Evolutionary conservation across 129 eudicot genomes (phyloP).

Genomic region (Lactuca saligna): DNA sequence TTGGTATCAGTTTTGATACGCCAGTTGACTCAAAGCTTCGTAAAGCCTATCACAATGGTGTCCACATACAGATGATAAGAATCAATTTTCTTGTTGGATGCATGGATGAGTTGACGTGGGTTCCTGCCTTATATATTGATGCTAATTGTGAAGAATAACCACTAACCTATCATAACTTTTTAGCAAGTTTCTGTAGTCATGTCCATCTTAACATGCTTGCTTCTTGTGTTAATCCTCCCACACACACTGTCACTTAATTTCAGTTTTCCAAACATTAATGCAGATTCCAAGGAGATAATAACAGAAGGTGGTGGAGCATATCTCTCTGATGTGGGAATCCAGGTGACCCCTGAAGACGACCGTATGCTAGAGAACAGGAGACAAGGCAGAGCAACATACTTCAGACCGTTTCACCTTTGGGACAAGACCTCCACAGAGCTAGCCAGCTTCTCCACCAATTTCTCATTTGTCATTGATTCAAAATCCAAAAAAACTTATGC

Average conservation of each 20-base stretch:
- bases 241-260: neutral
- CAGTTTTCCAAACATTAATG: neutral
- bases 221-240: neutral
- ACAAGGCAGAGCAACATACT: conserved; percentile 6
- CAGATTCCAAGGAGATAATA: neutral
- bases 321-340: conserved; percentile 10
- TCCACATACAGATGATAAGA: too few relatives aligned
- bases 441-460: too few relatives aligned
- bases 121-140: too few relatives aligned
- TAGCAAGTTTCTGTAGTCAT: neutral
- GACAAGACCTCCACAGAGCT: too few relatives aligned
- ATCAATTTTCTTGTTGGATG: too few relatives aligned
- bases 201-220: neutral
- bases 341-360: conserved; percentile 7
- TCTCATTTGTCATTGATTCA: neutral
- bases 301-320: neutral
- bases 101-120: too few relatives aligned
- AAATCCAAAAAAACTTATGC: neutral
- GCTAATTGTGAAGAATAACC: too few relatives aligned
- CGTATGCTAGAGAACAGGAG: neutral
- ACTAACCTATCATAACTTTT: too few relatives aligned
- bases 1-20: too few relatives aligned
- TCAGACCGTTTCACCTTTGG: too few relatives aligned
- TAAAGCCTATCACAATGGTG: too few relatives aligned
- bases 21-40: too few relatives aligned